A percentile compares a stretch with the other conserved stretches of the same genome.
Evolutionary conservation across 1,284 basidiomycete genomes (phyloP).

Genomic region (Veloboletus limbatus): DNA sequence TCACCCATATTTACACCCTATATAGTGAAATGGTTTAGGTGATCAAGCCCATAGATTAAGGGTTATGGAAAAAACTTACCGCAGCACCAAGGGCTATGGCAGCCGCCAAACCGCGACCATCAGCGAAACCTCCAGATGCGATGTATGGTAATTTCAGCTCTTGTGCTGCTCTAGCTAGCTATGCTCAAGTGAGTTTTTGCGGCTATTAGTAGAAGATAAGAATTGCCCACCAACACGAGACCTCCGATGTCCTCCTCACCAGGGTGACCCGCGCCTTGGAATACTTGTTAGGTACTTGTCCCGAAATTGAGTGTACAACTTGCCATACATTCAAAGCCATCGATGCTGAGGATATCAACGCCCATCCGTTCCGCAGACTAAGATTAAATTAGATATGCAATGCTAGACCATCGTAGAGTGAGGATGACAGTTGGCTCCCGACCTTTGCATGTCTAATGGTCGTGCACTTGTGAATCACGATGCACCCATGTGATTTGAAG

Average conservation of each 20-base stretch:
- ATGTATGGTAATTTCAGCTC: conserved; percentile 86
- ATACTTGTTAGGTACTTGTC: not conserved
- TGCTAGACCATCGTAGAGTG: not conserved
- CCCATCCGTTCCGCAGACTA: conserved; percentile 73
- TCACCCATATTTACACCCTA: conserved; percentile 85
- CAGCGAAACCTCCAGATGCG: conserved; percentile 85
- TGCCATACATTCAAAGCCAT: conserved; percentile 80
- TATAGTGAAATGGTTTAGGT: not conserved
- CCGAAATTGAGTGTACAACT: not conserved
- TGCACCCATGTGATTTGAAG: conserved; percentile 74
- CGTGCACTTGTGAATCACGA: conserved; percentile 91
- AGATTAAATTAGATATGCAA: conserved; percentile 27
- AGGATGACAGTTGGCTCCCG: conserved; percentile 6
- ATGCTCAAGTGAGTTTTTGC: not conserved
- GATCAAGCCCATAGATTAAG: not conserved
- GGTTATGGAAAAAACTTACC: conserved; percentile 43
- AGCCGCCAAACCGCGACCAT: conserved; percentile 79
- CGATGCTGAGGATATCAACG: conserved; percentile 84
- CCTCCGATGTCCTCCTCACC: conserved; percentile 95
- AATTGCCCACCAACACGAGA: conserved; percentile 68
- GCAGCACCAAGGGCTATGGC: conserved; percentile 81
- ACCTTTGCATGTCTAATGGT: conserved; percentile 85
- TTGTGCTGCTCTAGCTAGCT: conserved; percentile 86
- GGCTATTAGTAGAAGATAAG: not conserved
- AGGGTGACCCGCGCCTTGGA: conserved; percentile 83